phyloP scores from a whole-genome alignment of 331 rosid species.

The Stylosanthes scabra region DNA sequence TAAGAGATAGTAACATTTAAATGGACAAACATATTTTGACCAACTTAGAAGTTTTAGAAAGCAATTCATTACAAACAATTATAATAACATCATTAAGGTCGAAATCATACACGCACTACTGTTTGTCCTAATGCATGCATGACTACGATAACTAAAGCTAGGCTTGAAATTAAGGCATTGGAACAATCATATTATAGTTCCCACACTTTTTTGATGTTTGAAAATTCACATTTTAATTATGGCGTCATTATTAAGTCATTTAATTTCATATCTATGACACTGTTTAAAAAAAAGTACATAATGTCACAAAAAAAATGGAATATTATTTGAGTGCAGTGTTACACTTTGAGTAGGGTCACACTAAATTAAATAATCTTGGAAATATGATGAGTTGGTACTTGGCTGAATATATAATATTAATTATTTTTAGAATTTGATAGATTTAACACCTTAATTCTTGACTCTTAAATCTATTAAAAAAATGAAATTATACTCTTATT shows the following conservation, averaged over 20 bases:
- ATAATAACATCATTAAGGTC: too few relatives aligned
- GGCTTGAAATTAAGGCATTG: constrained; percentile 27
- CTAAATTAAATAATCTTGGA: too few relatives aligned
- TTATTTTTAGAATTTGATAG: not conserved
- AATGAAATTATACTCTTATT: too few relatives aligned
- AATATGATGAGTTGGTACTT: too few relatives aligned
- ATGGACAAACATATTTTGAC: not conserved
- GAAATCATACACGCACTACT: too few relatives aligned
- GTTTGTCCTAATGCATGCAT: not conserved
- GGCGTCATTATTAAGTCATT: not conserved
- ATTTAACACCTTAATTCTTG: too few relatives aligned
- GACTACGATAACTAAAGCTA: not conserved
- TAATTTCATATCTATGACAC: not conserved
- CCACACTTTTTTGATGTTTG: constrained; percentile 13
- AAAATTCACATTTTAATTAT: constrained; percentile 8
- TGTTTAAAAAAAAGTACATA: not conserved
- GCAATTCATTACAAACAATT: not conserved
- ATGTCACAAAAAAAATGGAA: not conserved
- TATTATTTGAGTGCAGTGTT: too few relatives aligned
- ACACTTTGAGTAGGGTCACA: too few relatives aligned
- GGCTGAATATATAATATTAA: too few relatives aligned
- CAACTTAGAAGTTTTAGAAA: not conserved
- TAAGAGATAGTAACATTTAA: not conserved
- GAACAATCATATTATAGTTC: not conserved
- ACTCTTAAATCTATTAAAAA: too few relatives aligned